These are phyloP conservation scores for Phaseolus coccineus DNA, from an alignment of 331 rosid species.

Conservation along the genomic window DNA sequence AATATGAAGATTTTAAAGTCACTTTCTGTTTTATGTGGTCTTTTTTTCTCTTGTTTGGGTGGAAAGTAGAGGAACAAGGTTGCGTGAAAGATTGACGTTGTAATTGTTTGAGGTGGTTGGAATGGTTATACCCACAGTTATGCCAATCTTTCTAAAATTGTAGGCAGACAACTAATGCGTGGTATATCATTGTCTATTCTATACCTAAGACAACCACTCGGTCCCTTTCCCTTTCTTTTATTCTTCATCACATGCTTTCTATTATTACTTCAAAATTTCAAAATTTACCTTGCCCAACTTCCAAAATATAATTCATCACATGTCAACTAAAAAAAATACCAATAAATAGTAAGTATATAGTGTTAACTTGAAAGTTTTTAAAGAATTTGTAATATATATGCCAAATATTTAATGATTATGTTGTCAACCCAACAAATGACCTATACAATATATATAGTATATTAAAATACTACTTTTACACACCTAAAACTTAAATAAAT, in stretches of 20 bases:
- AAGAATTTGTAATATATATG: too few species aligned
- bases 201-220: background rate
- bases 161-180: constrained; percentile 38
- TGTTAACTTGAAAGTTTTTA: too few species aligned
- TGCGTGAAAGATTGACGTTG: constrained; percentile 9
- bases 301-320: too few species aligned
- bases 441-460: too few species aligned
- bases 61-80: background rate
- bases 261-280: too few species aligned
- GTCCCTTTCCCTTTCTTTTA: background rate
- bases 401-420: too few species aligned
- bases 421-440: too few species aligned
- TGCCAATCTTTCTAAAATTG: constrained; percentile 34
- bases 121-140: constrained; percentile 27
- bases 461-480: too few species aligned
- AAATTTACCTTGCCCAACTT: too few species aligned
- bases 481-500: too few species aligned
- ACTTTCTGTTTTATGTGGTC: background rate
- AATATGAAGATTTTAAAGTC: background rate
- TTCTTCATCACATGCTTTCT: background rate
- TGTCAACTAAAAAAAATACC: too few species aligned
- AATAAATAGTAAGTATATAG: too few species aligned
- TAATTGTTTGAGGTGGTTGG: constrained; percentile 32
- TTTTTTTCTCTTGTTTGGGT: background rate
- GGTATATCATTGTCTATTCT: constrained; percentile 14